Conservation (phyloP, 495 filamentous ascomycete species). For the Aspergillus baeticus region DNA sequence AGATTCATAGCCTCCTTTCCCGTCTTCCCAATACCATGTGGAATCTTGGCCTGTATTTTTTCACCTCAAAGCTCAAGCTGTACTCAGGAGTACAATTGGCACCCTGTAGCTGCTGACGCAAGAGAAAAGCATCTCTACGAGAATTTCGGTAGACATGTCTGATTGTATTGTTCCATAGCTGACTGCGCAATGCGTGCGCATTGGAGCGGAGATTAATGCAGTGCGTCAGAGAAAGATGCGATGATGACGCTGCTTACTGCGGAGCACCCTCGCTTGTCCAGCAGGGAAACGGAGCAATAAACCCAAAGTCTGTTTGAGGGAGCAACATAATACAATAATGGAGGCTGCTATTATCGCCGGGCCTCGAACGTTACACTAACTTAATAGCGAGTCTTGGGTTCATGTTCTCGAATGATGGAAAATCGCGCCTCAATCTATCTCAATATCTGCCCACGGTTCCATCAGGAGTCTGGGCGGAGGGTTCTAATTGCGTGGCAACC, state of each 20-base stretch:
- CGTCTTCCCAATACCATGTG: too few species aligned
- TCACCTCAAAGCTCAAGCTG: too few species aligned
- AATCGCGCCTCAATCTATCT: not conserved
- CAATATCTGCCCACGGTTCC: not conserved
- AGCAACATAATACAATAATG: not conserved
- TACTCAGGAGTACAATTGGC: too few species aligned
- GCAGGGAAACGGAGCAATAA: not conserved
- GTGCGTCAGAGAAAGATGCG: not conserved
- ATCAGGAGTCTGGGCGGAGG: not conserved
- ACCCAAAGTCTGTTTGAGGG: not conserved
- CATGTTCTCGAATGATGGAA: not conserved
- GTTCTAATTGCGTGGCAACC: not conserved
- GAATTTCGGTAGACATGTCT: not conserved
- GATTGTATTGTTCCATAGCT: not conserved
- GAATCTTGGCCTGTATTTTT: too few species aligned
- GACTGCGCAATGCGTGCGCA: not conserved
- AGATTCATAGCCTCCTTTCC: not conserved
- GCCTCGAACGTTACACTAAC: slow-evolving; percentile 6
- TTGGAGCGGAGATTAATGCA: not conserved
- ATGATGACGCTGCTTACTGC: slow-evolving; percentile 1
- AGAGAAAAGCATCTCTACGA: not conserved
- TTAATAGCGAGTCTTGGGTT: not conserved
- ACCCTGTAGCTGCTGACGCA: not conserved
- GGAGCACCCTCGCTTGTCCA: not conserved
- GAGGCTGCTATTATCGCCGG: not conserved